Percentiles rank a stretch among this genome's conserved stretches.
These are phyloP conservation scores for Talaromyces albobiverticillius DNA, from an alignment of 2,329 filamentous ascomycete species.

Conservation along the genomic window DNA sequence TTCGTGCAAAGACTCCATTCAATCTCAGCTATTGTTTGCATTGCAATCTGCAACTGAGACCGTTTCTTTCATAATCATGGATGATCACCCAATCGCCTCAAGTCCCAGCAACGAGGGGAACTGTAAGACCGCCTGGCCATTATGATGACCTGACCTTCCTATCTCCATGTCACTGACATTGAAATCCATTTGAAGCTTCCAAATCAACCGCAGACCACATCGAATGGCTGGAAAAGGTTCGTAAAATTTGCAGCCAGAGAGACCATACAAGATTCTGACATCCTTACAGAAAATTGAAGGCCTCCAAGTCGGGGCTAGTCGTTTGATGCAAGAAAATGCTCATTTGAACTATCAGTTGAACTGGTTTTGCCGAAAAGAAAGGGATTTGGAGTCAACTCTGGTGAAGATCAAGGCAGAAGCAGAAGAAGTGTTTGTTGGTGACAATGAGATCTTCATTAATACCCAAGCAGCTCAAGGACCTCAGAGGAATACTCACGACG, in stretches of 20 bases:
- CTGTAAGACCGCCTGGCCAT: not conserved
- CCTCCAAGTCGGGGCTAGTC: not conserved
- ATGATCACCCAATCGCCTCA: not conserved
- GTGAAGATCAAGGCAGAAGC: not conserved
- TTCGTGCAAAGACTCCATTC: too few relatives aligned
- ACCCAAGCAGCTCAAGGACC: too few relatives aligned
- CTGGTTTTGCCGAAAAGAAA: not conserved
- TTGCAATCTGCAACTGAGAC: too few relatives aligned
- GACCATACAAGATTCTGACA: too few relatives aligned
- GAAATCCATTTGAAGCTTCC: not conserved
- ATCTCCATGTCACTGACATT: too few relatives aligned
- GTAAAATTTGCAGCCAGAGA: not conserved
- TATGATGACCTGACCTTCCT: not conserved
- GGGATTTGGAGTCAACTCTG: not conserved
- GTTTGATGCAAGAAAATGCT: not conserved
- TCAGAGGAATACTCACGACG: not conserved
- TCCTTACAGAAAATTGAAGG: not conserved
- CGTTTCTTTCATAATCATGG: not conserved
- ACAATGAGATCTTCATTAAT: too few relatives aligned
- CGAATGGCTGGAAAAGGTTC: not conserved
- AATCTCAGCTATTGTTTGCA: too few relatives aligned
- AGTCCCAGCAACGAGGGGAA: not conserved
- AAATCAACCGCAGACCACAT: not conserved
- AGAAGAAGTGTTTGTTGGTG: not conserved
- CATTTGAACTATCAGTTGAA: not conserved